phyloP scores from a whole-genome alignment of 257 asterid species.

The Solanum lignicaule region DNA sequence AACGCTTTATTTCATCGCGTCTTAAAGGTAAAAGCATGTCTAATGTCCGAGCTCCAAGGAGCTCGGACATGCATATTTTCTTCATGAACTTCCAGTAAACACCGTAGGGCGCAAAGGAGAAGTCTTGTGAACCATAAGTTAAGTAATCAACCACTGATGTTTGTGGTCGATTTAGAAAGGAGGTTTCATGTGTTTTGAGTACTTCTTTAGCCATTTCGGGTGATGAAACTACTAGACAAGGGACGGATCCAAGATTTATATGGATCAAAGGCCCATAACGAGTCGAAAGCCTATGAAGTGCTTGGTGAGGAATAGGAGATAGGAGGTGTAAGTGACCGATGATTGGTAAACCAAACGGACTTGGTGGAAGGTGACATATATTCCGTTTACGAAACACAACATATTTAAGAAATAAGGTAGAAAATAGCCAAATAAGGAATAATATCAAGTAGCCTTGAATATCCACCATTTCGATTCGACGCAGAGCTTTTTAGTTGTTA shows the following conservation, averaged over 20 bases:
- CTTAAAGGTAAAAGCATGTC: conserved; percentile 52
- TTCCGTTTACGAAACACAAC: conserved; percentile 6
- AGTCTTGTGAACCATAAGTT: conserved; percentile 54
- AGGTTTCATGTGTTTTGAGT: conserved; percentile 53
- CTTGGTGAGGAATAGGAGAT: conserved; percentile 71
- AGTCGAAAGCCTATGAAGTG: conserved; percentile 43
- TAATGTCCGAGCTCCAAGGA: conserved; percentile 50
- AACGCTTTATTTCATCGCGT: conserved; percentile 20
- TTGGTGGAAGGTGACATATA: conserved; percentile 34
- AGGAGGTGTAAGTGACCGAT: conserved; percentile 77
- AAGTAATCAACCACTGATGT: conserved; percentile 38
- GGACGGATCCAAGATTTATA: conserved; percentile 45
- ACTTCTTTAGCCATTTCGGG: conserved; percentile 48
- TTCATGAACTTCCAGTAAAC: conserved; percentile 70
- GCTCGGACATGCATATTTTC: conserved; percentile 68
- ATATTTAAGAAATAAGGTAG: conserved; percentile 22
- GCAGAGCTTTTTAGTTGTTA: background rate
- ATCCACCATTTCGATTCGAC: conserved; percentile 19
- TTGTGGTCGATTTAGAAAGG: conserved; percentile 44
- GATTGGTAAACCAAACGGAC: conserved; percentile 48
- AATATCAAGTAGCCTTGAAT: conserved; percentile 14
- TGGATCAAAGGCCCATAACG: conserved; percentile 48
- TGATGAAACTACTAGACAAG: conserved; percentile 58
- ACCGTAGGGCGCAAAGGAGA: conserved; percentile 66
- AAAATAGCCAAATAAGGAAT: conserved; percentile 34